Evolutionary conservation across 768 basidiomycete genomes (phyloP).

Genomic region (Pseudohyphozyma bogoriensis): DNA sequence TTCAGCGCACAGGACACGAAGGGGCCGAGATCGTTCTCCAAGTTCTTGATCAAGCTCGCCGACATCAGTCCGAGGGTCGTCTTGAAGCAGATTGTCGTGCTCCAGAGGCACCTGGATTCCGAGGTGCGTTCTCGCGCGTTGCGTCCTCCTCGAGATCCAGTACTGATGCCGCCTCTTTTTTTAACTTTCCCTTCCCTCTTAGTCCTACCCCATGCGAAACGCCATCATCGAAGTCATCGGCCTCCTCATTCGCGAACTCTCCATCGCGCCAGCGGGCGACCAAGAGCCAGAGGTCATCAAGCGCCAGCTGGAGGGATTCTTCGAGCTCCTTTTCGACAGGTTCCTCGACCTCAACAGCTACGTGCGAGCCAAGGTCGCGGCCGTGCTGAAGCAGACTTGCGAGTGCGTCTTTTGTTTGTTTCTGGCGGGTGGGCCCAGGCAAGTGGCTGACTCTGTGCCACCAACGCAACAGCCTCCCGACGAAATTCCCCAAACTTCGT

Average conservation of each 20-base stretch:
- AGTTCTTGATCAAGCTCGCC: constrained; percentile 68
- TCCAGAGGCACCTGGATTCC: constrained; percentile 77
- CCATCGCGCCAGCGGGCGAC: constrained; percentile 42
- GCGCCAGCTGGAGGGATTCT: constrained; percentile 63
- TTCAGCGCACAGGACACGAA: constrained; percentile 79
- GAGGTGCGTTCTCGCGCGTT: constrained; percentile 49
- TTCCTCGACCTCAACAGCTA: constrained; percentile 79
- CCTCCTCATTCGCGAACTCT: constrained; percentile 69
- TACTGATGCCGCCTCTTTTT: neutral
- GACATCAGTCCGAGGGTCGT: constrained; percentile 71
- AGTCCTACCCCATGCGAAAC: constrained; percentile 96
- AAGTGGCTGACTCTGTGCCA: neutral
- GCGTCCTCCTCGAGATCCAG: neutral
- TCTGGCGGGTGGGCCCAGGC: neutral
- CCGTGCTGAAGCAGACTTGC: constrained; percentile 63
- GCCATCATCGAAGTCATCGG: constrained; percentile 86
- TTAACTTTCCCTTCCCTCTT: neutral
- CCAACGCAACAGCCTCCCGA: constrained; percentile 48
- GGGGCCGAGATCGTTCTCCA: constrained; percentile 71
- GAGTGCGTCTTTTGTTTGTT: constrained; percentile 42
- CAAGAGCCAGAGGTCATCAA: constrained; percentile 27
- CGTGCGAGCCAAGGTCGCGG: constrained; percentile 78
- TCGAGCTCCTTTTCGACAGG: constrained; percentile 75
- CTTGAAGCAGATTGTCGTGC: constrained; percentile 76
- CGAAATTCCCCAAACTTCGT: constrained; percentile 79